Evolutionary conservation across 768 basidiomycete species (phyloP), one percentile per base, ranked within the genome.

Genomic region (Lentinula sp.): DNA sequence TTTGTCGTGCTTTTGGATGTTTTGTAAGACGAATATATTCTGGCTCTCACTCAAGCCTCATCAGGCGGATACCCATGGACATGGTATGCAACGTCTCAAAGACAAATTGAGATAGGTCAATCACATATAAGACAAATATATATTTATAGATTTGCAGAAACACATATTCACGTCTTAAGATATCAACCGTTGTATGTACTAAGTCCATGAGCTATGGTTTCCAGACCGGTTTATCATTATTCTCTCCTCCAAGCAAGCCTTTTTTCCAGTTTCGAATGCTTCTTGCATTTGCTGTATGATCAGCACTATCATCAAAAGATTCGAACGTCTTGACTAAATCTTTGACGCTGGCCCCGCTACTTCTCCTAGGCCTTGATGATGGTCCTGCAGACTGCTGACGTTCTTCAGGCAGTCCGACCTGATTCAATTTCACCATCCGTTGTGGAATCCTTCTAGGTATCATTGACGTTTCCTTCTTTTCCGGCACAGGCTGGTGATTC

Each of bases 241-340:
- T 53, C 39, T 51, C 49, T 9, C 58, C n/a, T 8, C 48, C 48
- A 46, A 42, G 43, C 11, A 58, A 16, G 11, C 43, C 43, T 40
- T 58, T 58, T 48, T 51, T 34, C 45, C 46, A 52, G 16, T 60
- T 34, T 16, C 50, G 48, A 11, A 51, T 60, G 16, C 35, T 52
- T 32, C 7, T 52, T 8, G 28, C 39, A 42, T n/a, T 60, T 35
- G 28, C 40, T 23, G 51, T 46, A 21, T 21, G 37, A 7, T 18
- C 15, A 34, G 2, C 37, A 32, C 15, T 21, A 11, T 57, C 55
- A 42, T 56, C 55, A 40, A 21, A 40, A 7, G 16, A 70, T 71
- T 91, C 88, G 66, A 85, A 92, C 34, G 75, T 80, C 69, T 72
- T 78, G 56, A 91, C 83, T 58, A 92, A 69, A 56, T 91, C 89